Evolutionary conservation across 768 basidiomycete species (phyloP).

Genomic region (Tremella yokohamensis): DNA sequence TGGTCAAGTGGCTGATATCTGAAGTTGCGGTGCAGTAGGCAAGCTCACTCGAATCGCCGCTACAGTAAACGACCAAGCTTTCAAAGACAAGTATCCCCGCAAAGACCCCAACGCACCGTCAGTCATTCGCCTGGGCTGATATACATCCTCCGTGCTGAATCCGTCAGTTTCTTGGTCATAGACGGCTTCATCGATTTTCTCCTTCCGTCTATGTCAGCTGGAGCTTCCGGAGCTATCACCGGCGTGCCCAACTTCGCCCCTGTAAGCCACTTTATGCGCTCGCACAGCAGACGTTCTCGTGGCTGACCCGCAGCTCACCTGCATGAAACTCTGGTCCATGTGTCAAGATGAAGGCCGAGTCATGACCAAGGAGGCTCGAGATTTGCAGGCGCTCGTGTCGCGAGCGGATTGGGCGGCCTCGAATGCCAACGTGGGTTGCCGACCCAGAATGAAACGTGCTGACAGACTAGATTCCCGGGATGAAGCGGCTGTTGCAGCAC

Average conservation of each 20-base stretch:
- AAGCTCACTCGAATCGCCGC: conserved; percentile 82
- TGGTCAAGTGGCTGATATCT: conserved; percentile 5
- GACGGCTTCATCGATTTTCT: conserved; percentile 85
- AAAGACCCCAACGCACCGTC: conserved; percentile 60
- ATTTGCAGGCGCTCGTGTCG: conserved; percentile 1
- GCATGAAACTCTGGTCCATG: neutral
- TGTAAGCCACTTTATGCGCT: neutral
- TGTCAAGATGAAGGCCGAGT: neutral
- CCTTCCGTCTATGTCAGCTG: conserved; percentile 64
- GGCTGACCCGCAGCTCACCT: conserved; percentile 54
- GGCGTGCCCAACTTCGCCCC: conserved; percentile 73
- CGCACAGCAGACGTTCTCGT: conserved; percentile 55
- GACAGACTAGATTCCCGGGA: conserved; percentile 64
- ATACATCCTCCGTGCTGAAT: neutral
- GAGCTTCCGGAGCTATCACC: conserved; percentile 81
- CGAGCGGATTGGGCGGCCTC: conserved; percentile 64
- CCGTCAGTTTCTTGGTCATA: conserved; percentile 66
- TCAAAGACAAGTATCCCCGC: conserved; percentile 63
- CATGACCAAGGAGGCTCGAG: conserved; percentile 52
- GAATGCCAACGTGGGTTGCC: neutral
- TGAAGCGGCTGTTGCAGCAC: conserved; percentile 69
- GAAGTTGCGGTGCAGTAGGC: conserved; percentile 80
- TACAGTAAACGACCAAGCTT: conserved; percentile 60
- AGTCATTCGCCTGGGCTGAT: neutral
- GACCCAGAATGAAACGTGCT: too few species aligned